Conservation (phyloP, 306 rosid genomes). For the Malus asiatica region DNA sequence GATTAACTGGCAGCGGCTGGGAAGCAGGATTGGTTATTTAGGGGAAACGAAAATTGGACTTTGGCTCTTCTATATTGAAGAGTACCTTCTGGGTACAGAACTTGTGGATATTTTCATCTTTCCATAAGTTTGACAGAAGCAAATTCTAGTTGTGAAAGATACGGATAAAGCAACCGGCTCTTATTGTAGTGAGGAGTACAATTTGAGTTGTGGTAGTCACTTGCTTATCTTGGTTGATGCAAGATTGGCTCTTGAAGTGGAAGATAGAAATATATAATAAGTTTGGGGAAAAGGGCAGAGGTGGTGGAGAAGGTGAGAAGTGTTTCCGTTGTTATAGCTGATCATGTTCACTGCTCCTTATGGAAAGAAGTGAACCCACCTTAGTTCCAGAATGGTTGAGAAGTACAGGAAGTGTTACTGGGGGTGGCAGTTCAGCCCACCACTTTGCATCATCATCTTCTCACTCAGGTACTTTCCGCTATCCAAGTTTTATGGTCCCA, state of each 20-base stretch:
- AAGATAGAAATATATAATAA: neutral
- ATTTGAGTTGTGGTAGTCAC: conserved; percentile 23
- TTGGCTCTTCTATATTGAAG: neutral
- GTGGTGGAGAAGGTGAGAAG: conserved; percentile 45
- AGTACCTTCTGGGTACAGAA: neutral
- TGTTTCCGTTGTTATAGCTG: conserved; percentile 34
- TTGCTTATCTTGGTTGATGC: conserved; percentile 17
- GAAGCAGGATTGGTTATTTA: conserved; percentile 5
- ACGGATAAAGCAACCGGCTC: neutral
- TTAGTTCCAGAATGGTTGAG: conserved; percentile 99
- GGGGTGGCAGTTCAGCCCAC: conserved; percentile 83
- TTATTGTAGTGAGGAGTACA: neutral
- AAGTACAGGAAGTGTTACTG: conserved; percentile 77
- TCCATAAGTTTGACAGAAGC: neutral
- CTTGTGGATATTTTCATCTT: neutral
- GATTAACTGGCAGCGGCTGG: conserved; percentile 11
- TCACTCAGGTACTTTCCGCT: conserved; percentile 50
- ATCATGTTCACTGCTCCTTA: conserved; percentile 88
- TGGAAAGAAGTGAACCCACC: conserved; percentile 99
- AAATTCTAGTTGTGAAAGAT: neutral
- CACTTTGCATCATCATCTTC: conserved; percentile 63
- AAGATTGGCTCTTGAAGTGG: conserved; percentile 7
- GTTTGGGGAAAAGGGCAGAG: conserved; percentile 28
- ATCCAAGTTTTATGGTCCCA: neutral
- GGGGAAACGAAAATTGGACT: neutral